These are phyloP conservation scores for Nasturtium officinale DNA, from an alignment of 345 rosid species.

Conservation along the genomic window DNA sequence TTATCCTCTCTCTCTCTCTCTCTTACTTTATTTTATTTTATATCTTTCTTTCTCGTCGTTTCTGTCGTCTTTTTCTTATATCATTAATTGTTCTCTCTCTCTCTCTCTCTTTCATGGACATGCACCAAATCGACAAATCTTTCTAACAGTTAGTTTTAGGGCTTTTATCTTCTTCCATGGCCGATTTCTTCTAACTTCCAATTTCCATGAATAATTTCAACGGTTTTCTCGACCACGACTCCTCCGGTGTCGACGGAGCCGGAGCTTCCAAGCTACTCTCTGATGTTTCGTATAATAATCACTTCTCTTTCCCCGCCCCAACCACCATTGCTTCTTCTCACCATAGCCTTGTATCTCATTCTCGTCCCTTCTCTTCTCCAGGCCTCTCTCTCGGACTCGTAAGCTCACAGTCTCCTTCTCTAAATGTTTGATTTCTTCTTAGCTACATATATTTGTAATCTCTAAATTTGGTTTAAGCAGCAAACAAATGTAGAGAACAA, in stretches of 20 bases:
- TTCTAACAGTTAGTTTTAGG: conserved; percentile 39
- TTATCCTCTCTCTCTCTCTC: conserved; percentile 20
- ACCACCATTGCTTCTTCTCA: conserved; percentile 38
- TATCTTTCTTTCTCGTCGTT: conserved; percentile 32
- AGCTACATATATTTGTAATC: neutral
- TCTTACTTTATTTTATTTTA: neutral
- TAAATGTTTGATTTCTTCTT: neutral
- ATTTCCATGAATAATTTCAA: conserved; percentile 49
- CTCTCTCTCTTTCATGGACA: conserved; percentile 42
- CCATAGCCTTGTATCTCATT: conserved; percentile 5
- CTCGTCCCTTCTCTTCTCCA: conserved; percentile 42
- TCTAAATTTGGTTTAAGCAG: conserved; percentile 23
- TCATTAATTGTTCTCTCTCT: conserved; percentile 19
- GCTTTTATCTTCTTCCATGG: conserved; percentile 40
- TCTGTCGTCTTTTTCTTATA: conserved; percentile 1
- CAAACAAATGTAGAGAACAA: conserved; percentile 47
- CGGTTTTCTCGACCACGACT: conserved; percentile 35
- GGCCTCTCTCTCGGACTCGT: conserved; percentile 55
- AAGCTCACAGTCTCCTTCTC: conserved; percentile 10
- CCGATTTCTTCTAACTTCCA: conserved; percentile 6
- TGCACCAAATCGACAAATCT: conserved; percentile 50
- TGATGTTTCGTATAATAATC: conserved; percentile 40
- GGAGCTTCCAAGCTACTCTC: conserved; percentile 35
- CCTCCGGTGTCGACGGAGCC: conserved; percentile 27
- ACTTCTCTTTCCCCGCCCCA: conserved; percentile 28